Percentiles rank a stretch among this genome's conserved stretches.
phyloP scores from a whole-genome alignment of 2,329 filamentous ascomycete genomes.

The Furcasterigmium sp. region DNA sequence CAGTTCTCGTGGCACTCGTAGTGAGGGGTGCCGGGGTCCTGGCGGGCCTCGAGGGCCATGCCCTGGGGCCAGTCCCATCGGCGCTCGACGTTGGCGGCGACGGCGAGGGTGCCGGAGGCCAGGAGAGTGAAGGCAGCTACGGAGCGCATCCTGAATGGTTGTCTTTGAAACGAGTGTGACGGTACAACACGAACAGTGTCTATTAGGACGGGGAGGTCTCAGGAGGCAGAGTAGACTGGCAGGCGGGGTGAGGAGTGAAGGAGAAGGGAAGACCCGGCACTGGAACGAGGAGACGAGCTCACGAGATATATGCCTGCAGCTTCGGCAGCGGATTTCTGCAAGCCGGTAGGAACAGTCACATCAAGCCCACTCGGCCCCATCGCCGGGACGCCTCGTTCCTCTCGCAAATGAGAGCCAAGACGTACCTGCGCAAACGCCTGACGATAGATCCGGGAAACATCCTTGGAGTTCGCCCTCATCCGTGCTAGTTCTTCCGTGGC shows the following conservation, averaged over 20 bases:
- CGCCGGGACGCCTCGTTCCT: not conserved
- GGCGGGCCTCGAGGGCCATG: constrained; percentile 27
- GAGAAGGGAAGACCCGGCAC: not conserved
- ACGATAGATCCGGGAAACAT: not conserved
- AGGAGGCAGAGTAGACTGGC: not conserved
- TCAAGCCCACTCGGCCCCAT: not conserved
- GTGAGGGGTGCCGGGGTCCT: constrained; percentile 34
- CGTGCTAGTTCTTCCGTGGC: not conserved
- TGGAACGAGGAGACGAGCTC: not conserved
- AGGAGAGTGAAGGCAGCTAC: constrained; percentile 1
- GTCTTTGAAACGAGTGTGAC: not conserved
- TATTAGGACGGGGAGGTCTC: not conserved
- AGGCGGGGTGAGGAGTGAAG: not conserved
- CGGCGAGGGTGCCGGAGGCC: not conserved
- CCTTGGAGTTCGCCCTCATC: not conserved
- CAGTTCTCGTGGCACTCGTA: constrained; percentile 43
- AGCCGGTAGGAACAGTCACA: not conserved
- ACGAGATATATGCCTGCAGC: not conserved
- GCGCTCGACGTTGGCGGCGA: not conserved
- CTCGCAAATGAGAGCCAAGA: constrained; percentile 1
- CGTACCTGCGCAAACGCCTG: not conserved
- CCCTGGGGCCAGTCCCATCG: constrained; percentile 7
- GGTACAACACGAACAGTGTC: not conserved
- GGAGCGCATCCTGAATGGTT: constrained; percentile 1
- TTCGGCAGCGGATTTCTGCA: not conserved